Base-by-base conservation (phyloP, 2,329 filamentous ascomycete species). In the Cladosporium sp. region DNA sequence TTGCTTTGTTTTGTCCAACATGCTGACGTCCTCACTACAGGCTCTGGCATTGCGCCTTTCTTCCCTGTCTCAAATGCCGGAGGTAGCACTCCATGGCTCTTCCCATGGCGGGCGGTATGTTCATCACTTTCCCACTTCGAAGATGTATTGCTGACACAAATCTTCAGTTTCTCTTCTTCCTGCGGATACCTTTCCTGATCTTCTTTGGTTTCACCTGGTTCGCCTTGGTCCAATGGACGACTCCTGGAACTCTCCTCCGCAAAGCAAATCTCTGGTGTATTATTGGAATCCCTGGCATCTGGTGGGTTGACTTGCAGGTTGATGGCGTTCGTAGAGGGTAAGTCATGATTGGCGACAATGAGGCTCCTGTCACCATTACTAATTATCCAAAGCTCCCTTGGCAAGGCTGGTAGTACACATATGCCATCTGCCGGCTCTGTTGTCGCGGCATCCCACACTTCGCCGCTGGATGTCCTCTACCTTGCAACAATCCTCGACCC, bases 291-390 rank as follows among this genome's bases (percentile, higher is more conserved):
- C 92, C 93, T 0, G 94, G 95, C 32, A 92, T 99, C 66, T 98
- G 93, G 93, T 98, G 94, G 94, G 90, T 97, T 65, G 95, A 99
- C 79, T 83, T 99, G n/a, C 94, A 97, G 78, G 92, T 99, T 71
- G 95, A 99, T 77, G 94, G 94, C 66, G 95, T 99, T 64, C 93
- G 92, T 80, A 92, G 93, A 80, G 95, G 95, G 81, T 93, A 78
- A 65, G 83, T 75, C 59, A 21, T 21, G 24, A 24, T 21, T 3
- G 4, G 12, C 15, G 3, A 32, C 28, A 21, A 30, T 2, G 11
- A 12, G 26, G 49, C 18, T 14, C 28, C 14, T 66, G 57, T 49
- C 26, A 21, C 15, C 51, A 65, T 59, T 18, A 64, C 61, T 55
- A 47, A 64, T 69, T 63, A 58, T 38, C 24, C n/a, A 12, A 30